Base-by-base conservation (phyloP, 2,329 filamentous ascomycete species). In the Aspergillus vadensis region DNA sequence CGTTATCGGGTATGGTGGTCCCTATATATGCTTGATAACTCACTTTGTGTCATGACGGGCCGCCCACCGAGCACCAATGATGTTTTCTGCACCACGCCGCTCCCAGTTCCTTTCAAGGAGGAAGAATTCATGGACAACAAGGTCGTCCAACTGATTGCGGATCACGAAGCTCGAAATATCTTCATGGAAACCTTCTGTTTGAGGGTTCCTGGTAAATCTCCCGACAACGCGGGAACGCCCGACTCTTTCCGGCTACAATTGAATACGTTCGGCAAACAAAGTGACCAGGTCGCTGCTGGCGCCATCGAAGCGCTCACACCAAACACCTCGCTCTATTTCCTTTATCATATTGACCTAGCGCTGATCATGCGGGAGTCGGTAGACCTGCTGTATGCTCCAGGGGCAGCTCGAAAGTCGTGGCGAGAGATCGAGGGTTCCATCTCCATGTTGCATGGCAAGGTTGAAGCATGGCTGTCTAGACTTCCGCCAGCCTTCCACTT, bases 1-100 rank as follows among this genome's bases (percentile, higher is more conserved):
- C 74, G 78, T 15, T 79, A 79, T 61, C 71, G 77, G 15, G 72
- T 80, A 6, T 81, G 79, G 79, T 80, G 77, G 76, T 74, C 77
- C 15, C 61, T 81, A 2, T 77, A 78, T 44, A 66, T 72, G 32
- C 67, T 80, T 10, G 79, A 80, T 64, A 74, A 74, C 27, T 69
- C 72, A 23, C 69, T 81, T 10, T 76, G 72, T 57, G 71, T 76
- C 62, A 76, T 79, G 69, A 79, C 77, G 30, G 79, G 79, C 32
- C 74, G 79, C 43, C 76, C 77, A 4, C 74, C 72, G n/a, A 74
- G 69, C 63, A 72, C 74, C 27, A 67, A 66, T n/a, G 69, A 74
- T 17, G 70, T 72, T 1, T 77, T 78, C 58, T 79, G 76, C 67
- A 79, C 75, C 12, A 77, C 77, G 0, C 76, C 78, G 23, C 69